Conservation (phyloP, 495 filamentous ascomycete species). For the Endocarpon pusillum region DNA sequence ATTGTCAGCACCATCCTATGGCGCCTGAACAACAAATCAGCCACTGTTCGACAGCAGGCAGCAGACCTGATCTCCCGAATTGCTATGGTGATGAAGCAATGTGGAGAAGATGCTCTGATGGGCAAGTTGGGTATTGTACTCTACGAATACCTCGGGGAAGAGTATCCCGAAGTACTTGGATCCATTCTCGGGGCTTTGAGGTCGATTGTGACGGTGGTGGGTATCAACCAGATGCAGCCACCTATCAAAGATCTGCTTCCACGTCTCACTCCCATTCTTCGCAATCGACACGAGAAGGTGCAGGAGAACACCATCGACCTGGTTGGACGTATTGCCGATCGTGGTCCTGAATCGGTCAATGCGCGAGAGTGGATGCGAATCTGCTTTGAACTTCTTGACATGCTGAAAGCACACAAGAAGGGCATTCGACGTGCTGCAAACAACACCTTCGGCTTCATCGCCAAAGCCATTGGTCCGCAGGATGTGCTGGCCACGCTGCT, state of each 20-base stretch:
- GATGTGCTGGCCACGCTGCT: constrained; percentile 92
- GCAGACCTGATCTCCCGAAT: constrained; percentile 94
- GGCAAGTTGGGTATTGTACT: constrained; percentile 91
- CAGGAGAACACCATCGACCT: constrained; percentile 99
- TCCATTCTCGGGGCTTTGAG: constrained; percentile 91
- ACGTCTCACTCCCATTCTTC: constrained; percentile 86
- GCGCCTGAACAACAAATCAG: constrained; percentile 92
- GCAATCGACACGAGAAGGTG: constrained; percentile 98
- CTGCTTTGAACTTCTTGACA: constrained; percentile 96
- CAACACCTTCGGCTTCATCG: constrained; percentile 99
- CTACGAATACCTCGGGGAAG: constrained; percentile 97
- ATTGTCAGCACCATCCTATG: constrained; percentile 95
- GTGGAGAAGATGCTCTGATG: constrained; percentile 88
- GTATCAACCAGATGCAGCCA: constrained; percentile 96
- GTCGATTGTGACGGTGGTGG: constrained; percentile 94
- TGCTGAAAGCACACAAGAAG: constrained; percentile 99
- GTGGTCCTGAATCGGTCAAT: constrained; percentile 88
- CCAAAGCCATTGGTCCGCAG: constrained; percentile 95
- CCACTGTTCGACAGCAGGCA: constrained; percentile 90
- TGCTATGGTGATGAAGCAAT: constrained; percentile 97
- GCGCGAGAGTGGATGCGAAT: constrained; percentile 99
- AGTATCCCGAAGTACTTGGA: constrained; percentile 95
- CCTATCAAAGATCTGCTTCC: constrained; percentile 96
- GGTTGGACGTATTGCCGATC: constrained; percentile 94
- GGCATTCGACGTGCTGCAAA: constrained; percentile 96